Evolutionary conservation across 148 eudicot genomes (phyloP).

Genomic region (Talinum fruticosum): DNA sequence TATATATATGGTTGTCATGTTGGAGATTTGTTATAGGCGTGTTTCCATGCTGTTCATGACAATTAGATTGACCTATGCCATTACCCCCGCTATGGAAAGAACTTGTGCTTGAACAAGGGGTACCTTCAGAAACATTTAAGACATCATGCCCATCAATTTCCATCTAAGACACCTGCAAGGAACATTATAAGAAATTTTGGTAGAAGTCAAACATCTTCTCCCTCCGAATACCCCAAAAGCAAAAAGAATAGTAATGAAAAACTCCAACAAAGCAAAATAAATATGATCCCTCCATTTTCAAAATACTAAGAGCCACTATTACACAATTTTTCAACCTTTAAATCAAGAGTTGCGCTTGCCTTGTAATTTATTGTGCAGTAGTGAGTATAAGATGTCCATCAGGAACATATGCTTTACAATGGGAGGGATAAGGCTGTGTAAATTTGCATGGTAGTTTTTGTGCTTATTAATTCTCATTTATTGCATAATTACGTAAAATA

Average conservation of each 20-base stretch:
- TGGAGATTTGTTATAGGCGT: constrained; percentile 30
- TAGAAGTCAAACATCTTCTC: neutral
- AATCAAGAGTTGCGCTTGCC: neutral
- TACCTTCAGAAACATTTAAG: constrained; percentile 23
- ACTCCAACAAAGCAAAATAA: neutral
- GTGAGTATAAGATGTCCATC: neutral
- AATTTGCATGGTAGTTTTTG: neutral
- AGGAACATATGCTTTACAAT: neutral
- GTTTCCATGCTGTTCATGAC: constrained; percentile 26
- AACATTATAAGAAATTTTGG: constrained; percentile 8
- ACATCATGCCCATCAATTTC: constrained; percentile 36
- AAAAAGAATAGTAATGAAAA: too few relatives aligned
- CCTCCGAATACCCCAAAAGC: neutral
- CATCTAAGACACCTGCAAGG: constrained; percentile 47
- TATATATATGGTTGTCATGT: constrained; percentile 48
- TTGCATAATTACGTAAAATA: neutral
- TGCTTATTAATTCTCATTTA: neutral
- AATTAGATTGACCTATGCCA: too few relatives aligned
- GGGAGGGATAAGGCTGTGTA: neutral
- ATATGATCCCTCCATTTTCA: neutral
- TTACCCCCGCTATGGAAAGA: constrained; percentile 15
- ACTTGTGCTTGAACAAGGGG: constrained; percentile 28
- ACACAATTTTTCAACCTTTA: neutral
- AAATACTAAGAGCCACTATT: neutral
- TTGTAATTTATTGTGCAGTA: neutral